Evolutionary conservation across 2,329 filamentous ascomycete species (phyloP).

Genomic region (Ophiostoma piceae): DNA sequence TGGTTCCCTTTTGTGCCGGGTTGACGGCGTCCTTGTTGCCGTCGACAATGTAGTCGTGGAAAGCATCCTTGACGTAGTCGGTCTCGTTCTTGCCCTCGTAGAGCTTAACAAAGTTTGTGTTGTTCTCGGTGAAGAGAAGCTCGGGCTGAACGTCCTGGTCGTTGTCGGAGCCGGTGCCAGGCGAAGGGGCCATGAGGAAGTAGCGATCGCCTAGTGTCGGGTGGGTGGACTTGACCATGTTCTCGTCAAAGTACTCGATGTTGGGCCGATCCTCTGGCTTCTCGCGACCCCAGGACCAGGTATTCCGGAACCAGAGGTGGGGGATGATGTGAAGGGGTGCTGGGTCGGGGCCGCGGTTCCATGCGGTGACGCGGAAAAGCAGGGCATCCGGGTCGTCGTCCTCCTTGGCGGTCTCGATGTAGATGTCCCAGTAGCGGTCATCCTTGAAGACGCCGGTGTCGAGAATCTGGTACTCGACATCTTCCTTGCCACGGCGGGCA

Average conservation of each 20-base stretch:
- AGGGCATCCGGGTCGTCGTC: constrained; percentile 86
- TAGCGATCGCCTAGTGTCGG: constrained; percentile 76
- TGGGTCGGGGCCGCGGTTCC: constrained; percentile 87
- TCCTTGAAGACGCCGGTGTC: constrained; percentile 88
- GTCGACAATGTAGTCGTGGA: constrained; percentile 82
- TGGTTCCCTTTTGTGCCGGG: constrained; percentile 73
- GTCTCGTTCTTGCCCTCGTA: constrained; percentile 75
- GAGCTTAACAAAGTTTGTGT: constrained; percentile 76
- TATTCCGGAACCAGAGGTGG: constrained; percentile 96
- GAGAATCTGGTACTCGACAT: constrained; percentile 84
- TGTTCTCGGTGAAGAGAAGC: constrained; percentile 90
- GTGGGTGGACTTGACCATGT: constrained; percentile 71
- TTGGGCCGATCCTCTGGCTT: constrained; percentile 69
- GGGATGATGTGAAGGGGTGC: constrained; percentile 90
- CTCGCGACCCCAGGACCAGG: constrained; percentile 91
- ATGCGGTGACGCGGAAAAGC: constrained; percentile 89
- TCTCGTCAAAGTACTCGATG: constrained; percentile 61
- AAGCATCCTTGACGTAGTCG: constrained; percentile 89
- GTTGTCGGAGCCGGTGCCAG: constrained; percentile 69
- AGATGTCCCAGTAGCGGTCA: constrained; percentile 91
- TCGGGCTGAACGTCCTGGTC: constrained; percentile 80
- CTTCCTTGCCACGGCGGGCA: constrained; percentile 65
- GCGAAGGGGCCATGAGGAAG: constrained; percentile 81
- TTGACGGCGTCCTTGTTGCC: constrained; percentile 77
- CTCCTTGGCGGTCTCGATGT: constrained; percentile 94